Evolutionary conservation across 75 land plant species (phyloP).

Genomic region (Selaginella tamariscina): DNA sequence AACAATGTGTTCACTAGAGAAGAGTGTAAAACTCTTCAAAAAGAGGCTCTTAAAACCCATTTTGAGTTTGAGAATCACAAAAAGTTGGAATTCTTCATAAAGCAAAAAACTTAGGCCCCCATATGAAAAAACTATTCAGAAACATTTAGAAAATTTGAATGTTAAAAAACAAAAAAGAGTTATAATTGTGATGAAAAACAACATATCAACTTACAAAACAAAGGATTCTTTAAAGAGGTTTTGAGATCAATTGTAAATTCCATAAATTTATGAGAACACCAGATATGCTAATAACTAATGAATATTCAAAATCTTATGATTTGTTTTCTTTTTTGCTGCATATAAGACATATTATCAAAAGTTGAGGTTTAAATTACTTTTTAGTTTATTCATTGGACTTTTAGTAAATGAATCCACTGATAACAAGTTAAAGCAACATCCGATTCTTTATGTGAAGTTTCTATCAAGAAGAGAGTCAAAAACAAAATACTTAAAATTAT

Average conservation of each 20-base stretch:
- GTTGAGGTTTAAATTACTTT: not conserved
- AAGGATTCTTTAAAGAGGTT: no score
- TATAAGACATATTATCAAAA: not conserved
- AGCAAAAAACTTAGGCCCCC: not conserved
- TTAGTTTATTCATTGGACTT: no score
- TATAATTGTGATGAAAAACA: not conserved
- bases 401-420: not conserved
- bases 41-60: not conserved
- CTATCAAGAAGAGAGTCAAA: not conserved
- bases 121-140: not conserved
- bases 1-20: not conserved
- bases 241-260: no score
- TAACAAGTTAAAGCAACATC: not conserved
- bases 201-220: not conserved
- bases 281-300: no score
- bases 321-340: not conserved
- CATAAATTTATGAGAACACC: no score
- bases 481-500: not conserved
- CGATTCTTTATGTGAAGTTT: not conserved
- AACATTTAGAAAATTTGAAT: not conserved
- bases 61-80: not conserved
- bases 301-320: not conserved
- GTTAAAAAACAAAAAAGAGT: not conserved
- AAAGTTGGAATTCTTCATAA: not conserved
- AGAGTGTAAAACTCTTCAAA: not conserved